Evolutionary conservation across 176 grass and related monocot species (phyloP).

Genomic region (Alloteropsis semialata): DNA sequence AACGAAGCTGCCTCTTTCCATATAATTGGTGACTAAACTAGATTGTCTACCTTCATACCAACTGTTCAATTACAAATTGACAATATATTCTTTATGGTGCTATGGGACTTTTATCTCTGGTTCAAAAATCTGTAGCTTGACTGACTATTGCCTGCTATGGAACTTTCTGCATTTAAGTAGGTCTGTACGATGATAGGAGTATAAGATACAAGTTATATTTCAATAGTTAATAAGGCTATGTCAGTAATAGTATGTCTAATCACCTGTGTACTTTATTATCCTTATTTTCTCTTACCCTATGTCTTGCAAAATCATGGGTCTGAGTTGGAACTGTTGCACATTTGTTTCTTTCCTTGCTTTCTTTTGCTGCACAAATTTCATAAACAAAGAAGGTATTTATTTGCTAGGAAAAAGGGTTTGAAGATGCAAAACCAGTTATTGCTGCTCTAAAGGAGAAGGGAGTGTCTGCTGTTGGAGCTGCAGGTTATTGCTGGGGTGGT

Average conservation of each 20-base stretch:
- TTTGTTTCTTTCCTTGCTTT: not conserved
- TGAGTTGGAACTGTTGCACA: not conserved
- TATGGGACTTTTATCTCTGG: not conserved
- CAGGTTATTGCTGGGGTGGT: constrained; percentile 96
- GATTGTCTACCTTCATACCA: not conserved
- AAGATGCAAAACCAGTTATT: constrained; percentile 76
- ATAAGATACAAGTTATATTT: not conserved
- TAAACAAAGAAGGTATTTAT: not conserved
- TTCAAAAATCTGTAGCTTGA: not conserved
- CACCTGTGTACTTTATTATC: not conserved
- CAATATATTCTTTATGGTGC: not conserved
- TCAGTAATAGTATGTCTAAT: not conserved
- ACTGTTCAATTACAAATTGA: not conserved
- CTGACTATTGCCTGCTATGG: not conserved
- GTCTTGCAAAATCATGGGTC: not conserved
- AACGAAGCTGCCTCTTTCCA: not conserved
- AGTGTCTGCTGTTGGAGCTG: constrained; percentile 57
- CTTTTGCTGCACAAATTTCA: not conserved
- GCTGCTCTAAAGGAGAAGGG: constrained; percentile 73
- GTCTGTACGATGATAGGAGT: not conserved
- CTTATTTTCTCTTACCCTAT: not conserved
- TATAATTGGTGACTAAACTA: not conserved
- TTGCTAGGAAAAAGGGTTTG: constrained; percentile 58
- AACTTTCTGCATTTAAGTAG: not conserved
- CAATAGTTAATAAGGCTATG: not conserved